Base-by-base conservation (phyloP, 208 protist species). In the Vickermania ingenoplastis region DNA sequence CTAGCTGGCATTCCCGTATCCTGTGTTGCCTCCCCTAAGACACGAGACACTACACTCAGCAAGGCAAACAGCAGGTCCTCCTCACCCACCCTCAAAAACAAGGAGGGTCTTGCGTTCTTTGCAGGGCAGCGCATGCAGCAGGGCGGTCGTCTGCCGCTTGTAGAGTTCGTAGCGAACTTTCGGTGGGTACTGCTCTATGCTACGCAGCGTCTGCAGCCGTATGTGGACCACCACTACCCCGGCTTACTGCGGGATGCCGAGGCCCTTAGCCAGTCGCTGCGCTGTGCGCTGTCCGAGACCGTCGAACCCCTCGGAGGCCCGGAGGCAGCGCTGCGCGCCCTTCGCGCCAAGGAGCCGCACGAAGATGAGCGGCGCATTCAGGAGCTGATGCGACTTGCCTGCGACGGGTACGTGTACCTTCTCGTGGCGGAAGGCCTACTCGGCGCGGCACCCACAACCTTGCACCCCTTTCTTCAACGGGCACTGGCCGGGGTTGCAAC, bases 81-180 rank as follows among this genome's bases (percentile, higher is more conserved):
- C n/a, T n/a, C n/a, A n/a, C n/a, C n/a, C n/a, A n/a, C n/a, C n/a
- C n/a, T n/a, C n/a, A n/a, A n/a, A n/a, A n/a, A n/a, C n/a, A n/a
- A n/a, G n/a, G n/a, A n/a, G n/a, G n/a, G n/a, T n/a, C n/a, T n/a
- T n/a, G n/a, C n/a, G n/a, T n/a, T n/a, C n/a, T n/a, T n/a, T n/a
- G n/a, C n/a, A n/a, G n/a, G n/a, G n/a, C n/a, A n/a, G n/a, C n/a
- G n/a, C n/a, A n/a, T n/a, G n/a, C n/a, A n/a, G n/a, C n/a, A n/a
- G n/a, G n/a, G n/a, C n/a, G n/a, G n/a, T n/a, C n/a, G n/a, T n/a
- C n/a, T n/a, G n/a, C n/a, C n/a, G n/a, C n/a, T n/a, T n/a, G 69
- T 91, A 1, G 87, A 94, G 51, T 86, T 89, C 57, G 31, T 80
- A 0, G 73, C 77, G 17, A 89, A 91, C 57, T 60, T 85, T 24